A percentile compares a stretch with the other conserved stretches of the same genome.
Conservation (phyloP, 345 rosid genomes). For the Lepidium africanum region DNA sequence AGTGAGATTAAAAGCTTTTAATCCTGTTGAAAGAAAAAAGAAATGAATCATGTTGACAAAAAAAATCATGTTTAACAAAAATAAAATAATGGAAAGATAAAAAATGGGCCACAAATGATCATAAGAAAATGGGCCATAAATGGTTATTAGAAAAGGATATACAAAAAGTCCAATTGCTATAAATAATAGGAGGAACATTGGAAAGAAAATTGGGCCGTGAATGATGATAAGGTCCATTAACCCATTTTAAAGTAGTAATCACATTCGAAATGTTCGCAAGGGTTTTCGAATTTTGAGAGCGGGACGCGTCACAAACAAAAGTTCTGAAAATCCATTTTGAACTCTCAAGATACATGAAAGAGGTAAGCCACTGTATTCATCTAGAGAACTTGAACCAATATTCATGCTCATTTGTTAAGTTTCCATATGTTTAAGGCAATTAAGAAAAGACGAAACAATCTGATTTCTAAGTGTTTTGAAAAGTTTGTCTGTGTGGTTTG, state of each 20-base stretch:
- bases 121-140: too few species aligned
- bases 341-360: neutral
- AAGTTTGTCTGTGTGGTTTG: neutral
- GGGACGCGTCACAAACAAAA: neutral
- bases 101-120: too few species aligned
- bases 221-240: neutral
- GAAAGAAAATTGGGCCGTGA: neutral
- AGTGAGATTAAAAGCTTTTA: too few species aligned
- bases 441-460: neutral
- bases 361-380: neutral
- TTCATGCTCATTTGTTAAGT: neutral
- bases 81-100: too few species aligned
- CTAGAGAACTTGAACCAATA: neutral
- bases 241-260: neutral
- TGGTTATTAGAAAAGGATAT: neutral
- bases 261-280: neutral
- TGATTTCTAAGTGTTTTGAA: neutral
- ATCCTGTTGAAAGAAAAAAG: too few species aligned
- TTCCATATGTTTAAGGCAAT: too few species aligned
- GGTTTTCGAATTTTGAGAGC: neutral
- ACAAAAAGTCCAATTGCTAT: neutral
- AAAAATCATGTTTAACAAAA: too few species aligned
- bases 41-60: too few species aligned
- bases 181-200: neutral
- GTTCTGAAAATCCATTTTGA: neutral